These are phyloP conservation scores for Mycena vitilis DNA, from an alignment of 768 basidiomycete genomes.

Conservation along the genomic window DNA sequence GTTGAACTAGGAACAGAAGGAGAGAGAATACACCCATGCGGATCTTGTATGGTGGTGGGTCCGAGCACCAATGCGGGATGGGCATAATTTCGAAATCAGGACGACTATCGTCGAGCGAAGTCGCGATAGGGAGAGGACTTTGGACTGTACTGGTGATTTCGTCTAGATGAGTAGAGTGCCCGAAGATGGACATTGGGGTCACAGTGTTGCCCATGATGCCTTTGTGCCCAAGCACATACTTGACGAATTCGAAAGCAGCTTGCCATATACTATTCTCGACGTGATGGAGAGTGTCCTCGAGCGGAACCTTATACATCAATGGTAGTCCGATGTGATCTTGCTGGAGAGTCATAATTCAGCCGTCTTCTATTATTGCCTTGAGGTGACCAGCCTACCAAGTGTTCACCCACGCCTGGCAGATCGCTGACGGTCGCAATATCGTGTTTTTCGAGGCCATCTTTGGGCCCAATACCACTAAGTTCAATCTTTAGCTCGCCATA, in stretches of 20 bases:
- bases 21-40: slow-evolving; percentile 38
- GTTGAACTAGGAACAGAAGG: slow-evolving; percentile 29
- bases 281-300: slow-evolving; percentile 42
- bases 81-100: slow-evolving; percentile 48
- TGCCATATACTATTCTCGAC: slow-evolving; percentile 36
- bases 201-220: slow-evolving; percentile 43
- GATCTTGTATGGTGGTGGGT: slow-evolving; percentile 35
- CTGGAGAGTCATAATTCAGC: slow-evolving; percentile 24
- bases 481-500: neutral
- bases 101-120: slow-evolving; percentile 11
- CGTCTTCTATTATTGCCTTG: neutral
- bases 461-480: slow-evolving; percentile 55
- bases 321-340: slow-evolving; percentile 47
- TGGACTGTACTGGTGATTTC: slow-evolving; percentile 30
- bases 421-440: slow-evolving; percentile 41
- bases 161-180: slow-evolving; percentile 40
- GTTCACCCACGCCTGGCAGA: slow-evolving; percentile 46
- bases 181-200: slow-evolving; percentile 43
- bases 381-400: slow-evolving; percentile 36
- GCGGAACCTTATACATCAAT: slow-evolving; percentile 42
- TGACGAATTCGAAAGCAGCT: slow-evolving; percentile 38
- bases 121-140: slow-evolving; percentile 9
- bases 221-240: slow-evolving; percentile 41
- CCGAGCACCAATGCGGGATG: slow-evolving; percentile 34
- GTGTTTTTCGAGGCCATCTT: slow-evolving; percentile 44